Base-by-base conservation (phyloP, 179 eudicot genomes). In the Gypsophila paniculata region DNA sequence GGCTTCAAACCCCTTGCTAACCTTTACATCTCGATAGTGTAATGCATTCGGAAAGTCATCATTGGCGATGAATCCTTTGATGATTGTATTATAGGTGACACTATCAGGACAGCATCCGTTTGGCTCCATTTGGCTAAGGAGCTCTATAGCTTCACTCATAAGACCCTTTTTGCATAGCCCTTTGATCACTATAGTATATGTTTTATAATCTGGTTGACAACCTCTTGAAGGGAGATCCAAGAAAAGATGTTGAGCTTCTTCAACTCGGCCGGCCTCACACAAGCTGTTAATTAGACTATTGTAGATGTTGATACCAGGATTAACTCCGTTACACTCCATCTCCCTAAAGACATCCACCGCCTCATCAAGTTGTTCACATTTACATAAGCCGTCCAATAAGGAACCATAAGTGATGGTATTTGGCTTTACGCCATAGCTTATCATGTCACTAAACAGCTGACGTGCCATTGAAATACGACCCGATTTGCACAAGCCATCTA, bases 1-100 rank as follows among this genome's bases (percentile, higher is more conserved):
- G 39, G 51, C 54, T 39, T 38, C 65, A 70, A 55, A 70, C 6
- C 65, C 65, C 65, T 36, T 70, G 52, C 18, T 70, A 58, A 70
- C 65, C 65, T 55, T 70, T 12, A 36, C 8, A 39, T 70, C 38
- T 21, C 64, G 64, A 70, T 55, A 70, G 52, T n/a, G 8, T 64
- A 42, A 18, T 64, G 68, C 68, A 64, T 64, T 64, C 8, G 46
- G 44, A 15, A 62, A 26, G 32, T 29, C 66, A 8, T 62, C 25
- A 34, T 62, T 62, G 39, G 6, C 15, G 25, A 62, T 17, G 44
- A 62, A 62, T 62, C 72, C 72, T 51, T 3, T 68, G 32, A 68
- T 26, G 15, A 68, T 26, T 25, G 44, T 26, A 32, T 68, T 55
- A 38, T 55, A 69, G 18, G 62, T 69, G 21, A 18, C 36, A 32